Conservation (phyloP, 164 flowering plant species). For the Dillenia suffruticosa region DNA sequence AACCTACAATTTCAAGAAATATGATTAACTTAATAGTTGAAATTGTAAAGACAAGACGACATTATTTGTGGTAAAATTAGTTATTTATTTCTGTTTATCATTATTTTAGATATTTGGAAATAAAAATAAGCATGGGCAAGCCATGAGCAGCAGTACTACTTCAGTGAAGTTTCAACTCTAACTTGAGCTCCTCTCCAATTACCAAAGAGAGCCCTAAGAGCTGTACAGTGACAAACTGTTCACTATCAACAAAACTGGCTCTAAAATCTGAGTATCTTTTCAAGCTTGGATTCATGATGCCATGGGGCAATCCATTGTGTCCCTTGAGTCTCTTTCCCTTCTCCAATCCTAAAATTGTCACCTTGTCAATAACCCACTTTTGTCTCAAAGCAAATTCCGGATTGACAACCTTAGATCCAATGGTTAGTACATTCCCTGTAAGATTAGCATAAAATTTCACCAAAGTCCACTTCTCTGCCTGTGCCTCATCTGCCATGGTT, state of each 20-base stretch:
- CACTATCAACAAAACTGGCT: conserved; percentile 3
- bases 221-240: conserved; percentile 21
- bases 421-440: conserved; percentile 10
- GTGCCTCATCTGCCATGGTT: conserved; percentile 46
- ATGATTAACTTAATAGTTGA: too few relatives aligned
- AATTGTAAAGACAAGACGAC: too few relatives aligned
- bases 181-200: conserved; percentile 42
- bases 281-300: neutral
- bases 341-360: conserved; percentile 48
- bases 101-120: too few relatives aligned
- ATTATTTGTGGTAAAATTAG: too few relatives aligned
- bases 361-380: conserved; percentile 48
- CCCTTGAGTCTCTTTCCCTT: neutral
- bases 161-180: conserved; percentile 13
- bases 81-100: too few relatives aligned
- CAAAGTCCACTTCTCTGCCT: conserved; percentile 41
- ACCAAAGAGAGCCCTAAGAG: conserved; percentile 28
- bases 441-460: conserved; percentile 34
- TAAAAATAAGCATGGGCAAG: too few relatives aligned
- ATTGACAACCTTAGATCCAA: conserved; percentile 49
- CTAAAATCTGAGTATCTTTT: neutral
- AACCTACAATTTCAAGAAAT: too few relatives aligned
- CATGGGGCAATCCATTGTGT: neutral
- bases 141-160: too few relatives aligned
- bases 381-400: conserved; percentile 43